Evolutionary conservation across 2,329 filamentous ascomycete genomes (phyloP), one percentile per base, ranked within the genome.

Genomic region (Xylariaceae sp.): DNA sequence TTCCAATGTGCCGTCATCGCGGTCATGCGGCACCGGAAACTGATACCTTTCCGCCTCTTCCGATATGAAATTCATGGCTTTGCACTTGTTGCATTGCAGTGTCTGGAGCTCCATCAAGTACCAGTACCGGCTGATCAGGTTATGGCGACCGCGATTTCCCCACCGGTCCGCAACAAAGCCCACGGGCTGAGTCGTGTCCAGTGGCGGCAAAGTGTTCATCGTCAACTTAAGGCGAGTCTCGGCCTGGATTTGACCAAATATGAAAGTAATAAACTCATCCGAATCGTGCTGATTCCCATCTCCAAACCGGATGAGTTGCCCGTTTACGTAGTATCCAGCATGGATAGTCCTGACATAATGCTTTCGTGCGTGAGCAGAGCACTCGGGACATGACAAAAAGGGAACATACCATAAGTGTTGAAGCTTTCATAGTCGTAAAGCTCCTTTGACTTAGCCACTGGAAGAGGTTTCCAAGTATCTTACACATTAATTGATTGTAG

Each of bases 241-340:
- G 70, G 94, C 89, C 67, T 93, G 88, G 10, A 97, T 79, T 65
- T 88, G 87, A 56, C 90, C 86, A 44, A 96, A 80, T 30, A 97
- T 74, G 70, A 95, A 96, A 51, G 86, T 85, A 65, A 93, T 86
- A 66, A 96, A 96, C 69, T 97, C 94, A 65, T 92, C 89, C 1
- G 92, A 88, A 70, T 99, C 94, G 74, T 97, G 94, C 71, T 97
- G 93, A 53, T 85, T 78, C 23, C 80, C 79, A 47, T 90, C 87
- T 11, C 87, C 89, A 77, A 92, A 94, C 5, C 82, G 64, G 17
- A 63, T 9, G 1, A 5, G n/a, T 1, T 13, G 9, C 0, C 23
- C 35, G 17, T 35, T 48, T 61, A 23, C 54, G 57, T 17, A 64
- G 37, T 70, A 70, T 54, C 73, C 73, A 18, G 63, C 60, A 67